These are phyloP conservation scores for Mallotus repandus DNA, from an alignment of 441 rosid genomes.

Conservation along the genomic window DNA sequence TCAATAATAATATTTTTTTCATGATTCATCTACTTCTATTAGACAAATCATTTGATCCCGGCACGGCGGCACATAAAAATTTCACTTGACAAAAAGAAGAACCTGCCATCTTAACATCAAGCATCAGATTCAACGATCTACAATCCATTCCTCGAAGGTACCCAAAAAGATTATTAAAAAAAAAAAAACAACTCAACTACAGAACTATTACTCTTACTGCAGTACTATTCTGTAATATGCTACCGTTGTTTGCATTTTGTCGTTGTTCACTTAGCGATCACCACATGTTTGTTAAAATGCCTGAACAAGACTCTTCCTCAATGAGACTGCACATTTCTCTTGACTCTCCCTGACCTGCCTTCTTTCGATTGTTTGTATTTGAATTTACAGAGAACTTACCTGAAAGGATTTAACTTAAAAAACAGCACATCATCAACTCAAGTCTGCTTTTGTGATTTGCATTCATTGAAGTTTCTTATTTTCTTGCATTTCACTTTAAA, in stretches of 20 bases:
- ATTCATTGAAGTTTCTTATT: background rate
- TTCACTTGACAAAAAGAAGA: too few relatives aligned
- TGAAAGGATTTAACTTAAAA: too few relatives aligned
- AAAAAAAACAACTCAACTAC: background rate
- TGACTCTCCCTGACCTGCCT: background rate
- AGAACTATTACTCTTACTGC: background rate
- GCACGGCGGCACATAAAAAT: too few relatives aligned
- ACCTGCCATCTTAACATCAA: background rate
- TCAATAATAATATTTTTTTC: too few relatives aligned
- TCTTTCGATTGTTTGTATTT: too few relatives aligned
- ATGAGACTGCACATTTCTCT: too few relatives aligned
- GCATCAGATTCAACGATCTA: background rate
- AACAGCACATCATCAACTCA: background rate
- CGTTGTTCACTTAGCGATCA: background rate
- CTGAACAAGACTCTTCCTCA: slow-evolving; percentile 14
- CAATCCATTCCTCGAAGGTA: background rate
- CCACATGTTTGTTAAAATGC: slow-evolving; percentile 40
- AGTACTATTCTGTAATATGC: background rate
- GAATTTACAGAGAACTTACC: background rate
- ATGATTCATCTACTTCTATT: too few relatives aligned
- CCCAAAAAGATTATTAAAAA: background rate
- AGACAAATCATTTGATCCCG: too few relatives aligned
- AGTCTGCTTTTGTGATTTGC: background rate
- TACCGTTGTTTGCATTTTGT: background rate
- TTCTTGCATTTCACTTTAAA: background rate